phyloP scores from a whole-genome alignment of 257 asterid species.

The Jacaranda mimosifolia region DNA sequence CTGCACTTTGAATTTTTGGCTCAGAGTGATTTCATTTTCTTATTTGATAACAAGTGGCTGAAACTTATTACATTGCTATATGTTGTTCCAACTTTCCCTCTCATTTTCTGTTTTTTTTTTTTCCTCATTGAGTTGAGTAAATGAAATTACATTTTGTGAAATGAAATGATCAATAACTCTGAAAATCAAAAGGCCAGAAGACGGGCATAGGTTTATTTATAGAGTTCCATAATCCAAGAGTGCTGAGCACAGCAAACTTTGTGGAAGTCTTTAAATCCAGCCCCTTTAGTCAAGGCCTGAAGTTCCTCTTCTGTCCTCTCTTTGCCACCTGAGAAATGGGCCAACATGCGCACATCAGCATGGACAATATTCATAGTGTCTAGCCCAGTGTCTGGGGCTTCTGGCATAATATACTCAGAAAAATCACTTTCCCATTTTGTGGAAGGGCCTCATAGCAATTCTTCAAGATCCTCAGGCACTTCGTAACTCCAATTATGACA shows the following conservation, averaged over 20 bases:
- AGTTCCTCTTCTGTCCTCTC: slow-evolving; percentile 65
- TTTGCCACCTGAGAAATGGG: slow-evolving; percentile 64
- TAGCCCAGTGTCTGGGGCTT: slow-evolving; percentile 45
- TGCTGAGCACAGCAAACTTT: slow-evolving; percentile 50
- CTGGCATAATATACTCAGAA: slow-evolving; percentile 59
- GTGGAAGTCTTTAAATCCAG: slow-evolving; percentile 53
- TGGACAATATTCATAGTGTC: slow-evolving; percentile 33
- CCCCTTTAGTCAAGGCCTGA: slow-evolving; percentile 55
- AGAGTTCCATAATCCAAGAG: slow-evolving; percentile 64
- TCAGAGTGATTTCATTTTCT: background rate
- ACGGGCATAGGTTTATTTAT: slow-evolving; percentile 33
- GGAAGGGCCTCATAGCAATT: slow-evolving; percentile 62
- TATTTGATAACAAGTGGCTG: too few species aligned
- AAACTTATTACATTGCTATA: too few species aligned
- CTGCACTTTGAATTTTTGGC: too few species aligned
- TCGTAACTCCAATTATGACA: slow-evolving; percentile 71
- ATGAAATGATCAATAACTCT: too few species aligned
- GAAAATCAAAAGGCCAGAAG: too few species aligned
- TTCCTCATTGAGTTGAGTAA: too few species aligned
- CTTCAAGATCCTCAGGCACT: slow-evolving; percentile 56
- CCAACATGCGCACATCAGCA: slow-evolving; percentile 60
- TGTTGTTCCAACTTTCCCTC: too few species aligned
- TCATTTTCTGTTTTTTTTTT: too few species aligned
- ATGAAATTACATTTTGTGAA: too few species aligned
- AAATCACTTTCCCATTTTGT: slow-evolving; percentile 56